Evolutionary conservation across 306 rosid genomes (phyloP), one percentile per base, ranked within the genome.

Genomic region (Trifolium fragiferum): DNA sequence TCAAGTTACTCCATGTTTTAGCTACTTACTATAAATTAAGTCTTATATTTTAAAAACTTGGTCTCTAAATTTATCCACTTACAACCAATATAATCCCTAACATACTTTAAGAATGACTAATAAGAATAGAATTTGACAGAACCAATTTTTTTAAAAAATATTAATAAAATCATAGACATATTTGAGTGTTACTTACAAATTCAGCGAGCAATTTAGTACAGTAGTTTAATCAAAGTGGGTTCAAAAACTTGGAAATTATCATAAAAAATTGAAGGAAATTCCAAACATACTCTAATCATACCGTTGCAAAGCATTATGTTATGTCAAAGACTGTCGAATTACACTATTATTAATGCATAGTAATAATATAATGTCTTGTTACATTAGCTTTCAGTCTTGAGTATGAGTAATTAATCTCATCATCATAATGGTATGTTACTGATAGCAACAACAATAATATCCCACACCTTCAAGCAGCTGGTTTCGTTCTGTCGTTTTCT

Each of bases 361-460:
- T 10, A 54, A 54, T 54, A 54, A 54, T 54, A 54, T 54, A 54
- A 54, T 54, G 60, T 54, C 35, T 44, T 23, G 58, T 57, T 57
- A 57, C 63, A 57, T 23, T 57, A 55, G 62, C 59, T 53, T 27
- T 59, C 27, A 14, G 41, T 37, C 2, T 10, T 27, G 4, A 20
- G 44, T 61, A 20, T 11, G 8, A 23, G n/a, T 11, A 57, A 59
- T 59, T 58, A 58, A 58, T 58, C 37, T 58, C 23, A 62, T 15
- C 46, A 37, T 20, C 44, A 44, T 67, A 57, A 38, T 23, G 72
- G 38, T 23, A 67, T 35, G 33, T 53, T 53, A 18, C 64, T 35
- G 4, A 20, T 37, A 20, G 4, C 47, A 54, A 70, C 11, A 23
- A 11, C 6, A 23, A 11, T 21, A 44, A 27, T n/a, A 35, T 70